phyloP scores from a whole-genome alignment of 2,329 filamentous ascomycete genomes.

The Fusarium circinatum region DNA sequence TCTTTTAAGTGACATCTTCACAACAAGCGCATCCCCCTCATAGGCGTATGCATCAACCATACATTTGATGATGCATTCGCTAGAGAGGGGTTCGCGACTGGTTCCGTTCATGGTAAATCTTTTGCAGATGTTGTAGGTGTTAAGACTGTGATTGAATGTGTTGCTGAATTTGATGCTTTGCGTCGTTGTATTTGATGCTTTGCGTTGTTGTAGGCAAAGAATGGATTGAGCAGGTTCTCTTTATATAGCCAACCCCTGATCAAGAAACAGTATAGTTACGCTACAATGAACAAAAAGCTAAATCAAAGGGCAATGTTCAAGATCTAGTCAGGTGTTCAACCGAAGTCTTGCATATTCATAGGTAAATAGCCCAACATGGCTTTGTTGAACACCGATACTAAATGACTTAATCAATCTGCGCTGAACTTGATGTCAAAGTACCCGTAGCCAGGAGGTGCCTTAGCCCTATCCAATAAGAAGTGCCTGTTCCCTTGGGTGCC shows the following conservation, averaged over 20 bases:
- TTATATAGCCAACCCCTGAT: background rate
- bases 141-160: background rate
- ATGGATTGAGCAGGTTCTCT: background rate
- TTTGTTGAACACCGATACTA: too few species aligned
- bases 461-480: background rate
- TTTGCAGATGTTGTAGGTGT: background rate
- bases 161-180: too few species aligned
- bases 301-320: background rate
- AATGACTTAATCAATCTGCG: too few species aligned
- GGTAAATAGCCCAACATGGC: fast-evolving
- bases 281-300: fast-evolving
- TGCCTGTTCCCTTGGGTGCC: too few species aligned
- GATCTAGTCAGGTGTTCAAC: background rate
- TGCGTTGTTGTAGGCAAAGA: background rate
- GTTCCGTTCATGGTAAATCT: background rate
- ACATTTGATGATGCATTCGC: background rate
- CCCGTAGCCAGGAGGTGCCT: background rate
- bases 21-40: background rate
- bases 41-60: background rate
- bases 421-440: too few species aligned
- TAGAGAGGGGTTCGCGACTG: background rate
- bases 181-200: background rate
- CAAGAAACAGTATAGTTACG: background rate
- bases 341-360: fast-evolving
- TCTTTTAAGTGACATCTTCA: background rate